Evolutionary conservation across 2,329 filamentous ascomycete species (phyloP).

Genomic region (Fusarium agapanthi): DNA sequence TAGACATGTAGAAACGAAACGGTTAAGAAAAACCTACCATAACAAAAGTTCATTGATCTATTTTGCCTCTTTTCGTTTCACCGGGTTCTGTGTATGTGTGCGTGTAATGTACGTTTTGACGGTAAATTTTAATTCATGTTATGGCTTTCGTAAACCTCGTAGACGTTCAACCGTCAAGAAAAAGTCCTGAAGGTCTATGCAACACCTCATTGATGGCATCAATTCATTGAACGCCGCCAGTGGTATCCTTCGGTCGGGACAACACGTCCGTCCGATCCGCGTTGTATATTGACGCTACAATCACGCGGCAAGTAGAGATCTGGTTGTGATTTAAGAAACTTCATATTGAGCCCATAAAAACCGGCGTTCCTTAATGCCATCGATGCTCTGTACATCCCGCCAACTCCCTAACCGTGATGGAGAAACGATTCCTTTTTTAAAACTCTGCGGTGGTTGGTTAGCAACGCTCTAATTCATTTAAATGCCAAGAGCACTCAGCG

Average conservation of each 20-base stretch:
- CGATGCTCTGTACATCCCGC: conserved; percentile 59
- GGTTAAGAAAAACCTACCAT: conserved; percentile 28
- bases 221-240: conserved; percentile 34
- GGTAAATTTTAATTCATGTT: conserved; percentile 27
- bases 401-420: conserved; percentile 59
- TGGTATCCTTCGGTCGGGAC: conserved; percentile 39
- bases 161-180: conserved; percentile 35
- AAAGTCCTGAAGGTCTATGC: conserved; percentile 34
- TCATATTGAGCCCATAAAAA: conserved; percentile 57
- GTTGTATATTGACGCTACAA: conserved; percentile 41
- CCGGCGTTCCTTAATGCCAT: conserved; percentile 54
- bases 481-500: neutral
- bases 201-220: conserved; percentile 26
- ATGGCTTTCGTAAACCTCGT: conserved; percentile 29
- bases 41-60: conserved; percentile 23
- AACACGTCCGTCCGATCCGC: conserved; percentile 39
- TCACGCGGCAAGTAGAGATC: conserved; percentile 43
- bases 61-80: neutral
- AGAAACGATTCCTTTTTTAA: conserved; percentile 54
- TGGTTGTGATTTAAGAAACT: conserved; percentile 46
- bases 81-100: neutral
- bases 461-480: conserved; percentile 4
- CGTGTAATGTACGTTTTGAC: conserved; percentile 10
- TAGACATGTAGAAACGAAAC: conserved; percentile 54
- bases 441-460: conserved; percentile 49